Conservation (phyloP, 768 basidiomycete genomes). For the Rubroboletus satanas region DNA sequence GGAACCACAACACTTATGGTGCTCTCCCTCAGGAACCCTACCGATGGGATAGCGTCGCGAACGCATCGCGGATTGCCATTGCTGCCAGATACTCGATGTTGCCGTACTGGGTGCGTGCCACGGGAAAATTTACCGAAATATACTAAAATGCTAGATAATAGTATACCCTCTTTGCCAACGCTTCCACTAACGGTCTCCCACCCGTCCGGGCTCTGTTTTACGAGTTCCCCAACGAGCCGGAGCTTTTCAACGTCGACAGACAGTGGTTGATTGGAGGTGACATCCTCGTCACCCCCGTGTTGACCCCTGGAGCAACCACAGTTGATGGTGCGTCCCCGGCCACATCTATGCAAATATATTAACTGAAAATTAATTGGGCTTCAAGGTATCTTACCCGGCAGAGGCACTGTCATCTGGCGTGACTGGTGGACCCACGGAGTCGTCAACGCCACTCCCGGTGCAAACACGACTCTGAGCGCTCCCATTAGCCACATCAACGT, state of each 20-base stretch:
- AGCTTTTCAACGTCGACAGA: slow-evolving; percentile 54
- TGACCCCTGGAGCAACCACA: slow-evolving; percentile 61
- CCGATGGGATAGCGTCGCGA: slow-evolving; percentile 75
- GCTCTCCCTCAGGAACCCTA: slow-evolving; percentile 79
- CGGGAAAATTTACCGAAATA: not conserved
- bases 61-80: slow-evolving; percentile 69
- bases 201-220: slow-evolving; percentile 74
- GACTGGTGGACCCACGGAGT: slow-evolving; percentile 70
- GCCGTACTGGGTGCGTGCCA: slow-evolving; percentile 67
- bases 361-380: not conserved
- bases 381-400: slow-evolving; percentile 62
- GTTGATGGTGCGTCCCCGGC: slow-evolving; percentile 50
- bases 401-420: slow-evolving; percentile 56
- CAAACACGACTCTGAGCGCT: slow-evolving; percentile 51
- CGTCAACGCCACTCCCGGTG: slow-evolving; percentile 40
- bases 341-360: not conserved
- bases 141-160: slow-evolving; percentile 24
- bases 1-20: slow-evolving; percentile 68
- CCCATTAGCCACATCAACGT: slow-evolving; percentile 75
- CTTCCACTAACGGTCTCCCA: slow-evolving; percentile 62
- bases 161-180: slow-evolving; percentile 73
- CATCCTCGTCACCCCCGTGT: slow-evolving; percentile 73
- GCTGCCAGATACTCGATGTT: slow-evolving; percentile 65
- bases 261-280: slow-evolving; percentile 73
- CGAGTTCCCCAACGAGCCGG: slow-evolving; percentile 70